A percentile compares a stretch with the other conserved stretches of the same genome.
These are phyloP conservation scores for Alternaria sp. DNA, from an alignment of 2,329 filamentous ascomycete genomes.

Conservation along the genomic window DNA sequence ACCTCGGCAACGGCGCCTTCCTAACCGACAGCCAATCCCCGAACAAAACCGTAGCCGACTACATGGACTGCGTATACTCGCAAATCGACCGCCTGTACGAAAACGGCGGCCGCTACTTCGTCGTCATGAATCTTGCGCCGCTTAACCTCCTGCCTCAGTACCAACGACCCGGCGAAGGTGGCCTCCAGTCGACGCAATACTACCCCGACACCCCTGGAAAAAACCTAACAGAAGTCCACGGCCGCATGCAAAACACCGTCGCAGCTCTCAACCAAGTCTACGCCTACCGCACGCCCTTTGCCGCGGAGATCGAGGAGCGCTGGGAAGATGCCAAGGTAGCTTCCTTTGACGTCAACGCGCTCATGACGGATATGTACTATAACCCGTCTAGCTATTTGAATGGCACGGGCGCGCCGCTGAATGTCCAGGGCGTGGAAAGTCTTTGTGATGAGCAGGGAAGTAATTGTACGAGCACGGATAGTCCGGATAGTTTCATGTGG, in stretches of 20 bases:
- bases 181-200: slow-evolving; percentile 52
- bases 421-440: slow-evolving; percentile 65
- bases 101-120: slow-evolving; percentile 72
- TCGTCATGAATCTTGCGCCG: slow-evolving; percentile 73
- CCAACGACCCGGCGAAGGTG: slow-evolving; percentile 56
- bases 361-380: slow-evolving; percentile 69
- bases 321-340: slow-evolving; percentile 66
- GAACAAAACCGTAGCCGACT: slow-evolving; percentile 67
- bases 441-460: slow-evolving; percentile 56
- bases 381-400: slow-evolving; percentile 68
- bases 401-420: slow-evolving; percentile 62
- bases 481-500: slow-evolving; percentile 70
- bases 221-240: slow-evolving; percentile 60
- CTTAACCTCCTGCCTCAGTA: slow-evolving; percentile 74
- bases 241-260: slow-evolving; percentile 60
- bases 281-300: slow-evolving; percentile 58
- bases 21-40: slow-evolving; percentile 67
- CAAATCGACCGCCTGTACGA: slow-evolving; percentile 68
- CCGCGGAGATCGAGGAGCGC: slow-evolving; percentile 49
- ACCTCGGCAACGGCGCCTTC: slow-evolving; percentile 71
- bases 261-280: slow-evolving; percentile 59
- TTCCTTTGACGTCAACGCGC: slow-evolving; percentile 68
- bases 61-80: slow-evolving; percentile 71
- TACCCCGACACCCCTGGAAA: slow-evolving; percentile 54
- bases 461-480: slow-evolving; percentile 45